These are phyloP conservation scores for Crithidia bombi DNA, from an alignment of 208 protist species.

Conservation along the genomic window DNA sequence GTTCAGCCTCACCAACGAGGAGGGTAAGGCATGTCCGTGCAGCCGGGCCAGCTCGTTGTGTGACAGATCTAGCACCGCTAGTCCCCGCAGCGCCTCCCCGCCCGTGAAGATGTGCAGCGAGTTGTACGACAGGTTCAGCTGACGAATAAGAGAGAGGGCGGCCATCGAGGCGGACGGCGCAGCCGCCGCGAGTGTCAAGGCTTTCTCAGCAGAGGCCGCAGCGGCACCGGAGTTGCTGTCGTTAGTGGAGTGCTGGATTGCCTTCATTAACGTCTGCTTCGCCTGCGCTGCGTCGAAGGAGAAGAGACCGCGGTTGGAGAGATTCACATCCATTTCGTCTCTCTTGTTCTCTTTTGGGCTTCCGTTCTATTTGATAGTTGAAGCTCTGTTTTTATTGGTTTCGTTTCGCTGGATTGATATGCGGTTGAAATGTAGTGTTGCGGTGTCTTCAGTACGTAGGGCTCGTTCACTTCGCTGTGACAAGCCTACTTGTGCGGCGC, in stretches of 20 bases:
- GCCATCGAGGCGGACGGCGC: not conserved
- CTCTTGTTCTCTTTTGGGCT: not conserved
- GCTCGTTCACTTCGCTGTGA: too few species aligned
- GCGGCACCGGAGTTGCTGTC: not conserved
- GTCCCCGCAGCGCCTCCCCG: conserved; percentile 42
- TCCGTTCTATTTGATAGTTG: too few species aligned
- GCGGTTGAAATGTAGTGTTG: too few species aligned
- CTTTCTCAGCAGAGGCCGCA: not conserved
- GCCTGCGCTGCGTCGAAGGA: conserved; percentile 67
- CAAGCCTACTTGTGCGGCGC: too few species aligned
- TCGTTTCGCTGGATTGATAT: too few species aligned
- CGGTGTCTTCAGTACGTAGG: too few species aligned
- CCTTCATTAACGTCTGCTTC: not conserved
- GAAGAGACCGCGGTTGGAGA: conserved; percentile 70
- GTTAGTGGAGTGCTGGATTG: not conserved
- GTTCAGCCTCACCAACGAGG: conserved; percentile 47
- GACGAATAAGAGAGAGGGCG: conserved; percentile 34
- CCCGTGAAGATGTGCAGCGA: conserved; percentile 68
- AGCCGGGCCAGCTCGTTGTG: conserved; percentile 69
- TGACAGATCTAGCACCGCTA: conserved; percentile 67
- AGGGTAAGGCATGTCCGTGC: conserved; percentile 43
- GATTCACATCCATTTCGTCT: conserved; percentile 67
- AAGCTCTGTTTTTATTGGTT: too few species aligned
- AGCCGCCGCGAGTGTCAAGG: conserved; percentile 1
- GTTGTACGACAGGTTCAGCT: conserved; percentile 79